These are phyloP conservation scores for Guadua angustifolia DNA, from an alignment of 176 grass and related monocot genomes.

Conservation along the genomic window DNA sequence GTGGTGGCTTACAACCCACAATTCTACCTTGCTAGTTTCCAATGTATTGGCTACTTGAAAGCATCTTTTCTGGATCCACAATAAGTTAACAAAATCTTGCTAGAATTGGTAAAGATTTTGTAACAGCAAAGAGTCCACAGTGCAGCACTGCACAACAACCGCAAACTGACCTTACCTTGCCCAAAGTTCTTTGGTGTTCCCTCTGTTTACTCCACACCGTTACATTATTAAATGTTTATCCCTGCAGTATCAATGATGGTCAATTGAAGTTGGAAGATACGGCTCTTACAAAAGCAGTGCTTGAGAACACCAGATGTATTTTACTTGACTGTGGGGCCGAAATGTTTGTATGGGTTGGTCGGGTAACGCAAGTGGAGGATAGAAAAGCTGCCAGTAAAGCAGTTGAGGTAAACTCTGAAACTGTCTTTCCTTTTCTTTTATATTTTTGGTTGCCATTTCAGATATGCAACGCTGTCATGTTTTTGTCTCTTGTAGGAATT, in stretches of 20 bases:
- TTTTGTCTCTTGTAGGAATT: constrained; percentile 69
- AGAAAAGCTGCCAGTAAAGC: constrained; percentile 89
- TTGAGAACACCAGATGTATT: constrained; percentile 91
- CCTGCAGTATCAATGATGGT: constrained; percentile 64
- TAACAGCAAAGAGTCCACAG: constrained; percentile 7
- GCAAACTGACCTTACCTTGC: neutral
- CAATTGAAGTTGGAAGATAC: constrained; percentile 85
- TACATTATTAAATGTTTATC: constrained; percentile 24
- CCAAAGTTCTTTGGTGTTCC: neutral
- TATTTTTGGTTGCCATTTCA: constrained; percentile 31
- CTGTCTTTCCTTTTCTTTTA: constrained; percentile 8
- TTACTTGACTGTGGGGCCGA: constrained; percentile 90
- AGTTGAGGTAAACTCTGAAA: constrained; percentile 69
- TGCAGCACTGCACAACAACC: neutral
- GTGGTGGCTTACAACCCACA: neutral
- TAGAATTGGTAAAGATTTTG: neutral
- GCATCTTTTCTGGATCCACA: neutral
- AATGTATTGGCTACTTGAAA: neutral
- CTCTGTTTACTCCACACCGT: neutral
- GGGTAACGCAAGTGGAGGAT: constrained; percentile 88
- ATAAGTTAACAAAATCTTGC: neutral
- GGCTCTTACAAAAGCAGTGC: constrained; percentile 71
- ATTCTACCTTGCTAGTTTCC: constrained; percentile 18
- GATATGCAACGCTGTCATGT: constrained; percentile 19
- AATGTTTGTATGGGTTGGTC: constrained; percentile 93